Base-by-base conservation (phyloP, 2,329 filamentous ascomycete species). In the Geosmithia putterillii region DNA sequence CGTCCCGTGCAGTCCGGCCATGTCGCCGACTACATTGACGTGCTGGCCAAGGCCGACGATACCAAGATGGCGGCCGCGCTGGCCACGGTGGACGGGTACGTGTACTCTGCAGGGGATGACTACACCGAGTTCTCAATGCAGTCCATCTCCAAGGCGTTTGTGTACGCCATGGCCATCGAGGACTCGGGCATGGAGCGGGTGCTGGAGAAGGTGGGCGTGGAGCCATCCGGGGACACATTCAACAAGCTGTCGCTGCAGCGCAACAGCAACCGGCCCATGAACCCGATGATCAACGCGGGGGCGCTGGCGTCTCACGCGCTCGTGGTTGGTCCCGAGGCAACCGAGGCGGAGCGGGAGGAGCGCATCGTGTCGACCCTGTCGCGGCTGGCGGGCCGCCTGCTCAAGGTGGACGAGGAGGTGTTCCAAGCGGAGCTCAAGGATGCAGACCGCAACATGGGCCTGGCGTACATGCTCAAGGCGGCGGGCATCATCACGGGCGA, bases 381-480 rank as follows among this genome's bases (percentile, higher is more conserved):
- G 0, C 53, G 51, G 21, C 48, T 64, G 6, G 62, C 62, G 2
- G 61, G 61, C 2, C 55, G 62, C 14, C 44, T 59, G 46, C 43
- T 65, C 8, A 49, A 51, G 5, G 61, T 64, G 1, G 59, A 60
- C 47, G 62, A 65, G 41, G 57, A 57, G 10, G 62, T 64, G 10
- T 65, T 62, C 46, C 50, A 63, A 18, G 59, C 62, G 4, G 62
- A 65, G 45, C 47, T 63, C 15, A 54, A 51, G 19, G 55, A 58
- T 34, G 59, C 57, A 1, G 47, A 60, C 12, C 54, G 58, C 8
- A 61, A 61, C 48, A 60, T 60, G 54, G 57, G 54, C 21, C 57
- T 65, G 1, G 62, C 58, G 2, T 61, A 61, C 43, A 64, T 64
- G 61, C 59, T 65, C 47, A 65, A 64, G 41, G 60, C 62, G 1